A percentile compares a stretch with the other conserved stretches of the same genome.
Evolutionary conservation across 2,329 filamentous ascomycete species (phyloP).

Genomic region (Neobulgaria alba): DNA sequence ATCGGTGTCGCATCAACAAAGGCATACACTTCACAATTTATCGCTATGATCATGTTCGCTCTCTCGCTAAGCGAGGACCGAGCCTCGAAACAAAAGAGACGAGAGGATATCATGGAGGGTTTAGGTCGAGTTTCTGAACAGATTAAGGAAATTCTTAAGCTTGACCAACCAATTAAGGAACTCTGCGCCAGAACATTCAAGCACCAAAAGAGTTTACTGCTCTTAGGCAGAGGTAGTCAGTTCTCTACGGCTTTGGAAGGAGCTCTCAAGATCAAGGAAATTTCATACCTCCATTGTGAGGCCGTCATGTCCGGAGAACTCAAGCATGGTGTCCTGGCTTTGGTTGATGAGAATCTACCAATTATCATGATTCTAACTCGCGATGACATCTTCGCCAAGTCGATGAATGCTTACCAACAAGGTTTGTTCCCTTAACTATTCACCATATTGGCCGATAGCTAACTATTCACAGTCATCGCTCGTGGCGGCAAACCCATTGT

Average conservation of each 20-base stretch:
- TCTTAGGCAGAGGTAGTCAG: constrained; percentile 91
- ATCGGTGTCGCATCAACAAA: constrained; percentile 99
- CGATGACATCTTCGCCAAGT: constrained; percentile 94
- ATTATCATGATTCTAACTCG: constrained; percentile 99
- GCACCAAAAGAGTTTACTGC: constrained; percentile 90
- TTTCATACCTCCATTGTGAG: constrained; percentile 98
- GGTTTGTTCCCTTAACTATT: constrained; percentile 41
- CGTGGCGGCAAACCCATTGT: constrained; percentile 94
- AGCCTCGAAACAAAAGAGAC: constrained; percentile 83
- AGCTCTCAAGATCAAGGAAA: constrained; percentile 99
- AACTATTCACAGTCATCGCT: constrained; percentile 64
- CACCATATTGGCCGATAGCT: constrained; percentile 20
- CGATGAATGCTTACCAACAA: constrained; percentile 99
- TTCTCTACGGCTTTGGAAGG: constrained; percentile 96
- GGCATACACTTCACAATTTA: constrained; percentile 98
- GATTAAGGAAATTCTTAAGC: constrained; percentile 84
- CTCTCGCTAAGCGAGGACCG: constrained; percentile 94
- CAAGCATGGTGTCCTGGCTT: constrained; percentile 94
- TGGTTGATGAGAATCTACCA: constrained; percentile 96
- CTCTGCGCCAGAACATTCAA: constrained; percentile 89
- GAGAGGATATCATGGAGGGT: constrained; percentile 94
- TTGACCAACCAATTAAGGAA: constrained; percentile 89
- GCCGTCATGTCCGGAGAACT: constrained; percentile 99
- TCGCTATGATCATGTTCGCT: constrained; percentile 99
- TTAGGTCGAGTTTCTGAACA: constrained; percentile 80